Percentiles rank a stretch among this genome's conserved stretches.
Conservation (phyloP, 495 filamentous ascomycete species). For the Tuber magnatum region DNA sequence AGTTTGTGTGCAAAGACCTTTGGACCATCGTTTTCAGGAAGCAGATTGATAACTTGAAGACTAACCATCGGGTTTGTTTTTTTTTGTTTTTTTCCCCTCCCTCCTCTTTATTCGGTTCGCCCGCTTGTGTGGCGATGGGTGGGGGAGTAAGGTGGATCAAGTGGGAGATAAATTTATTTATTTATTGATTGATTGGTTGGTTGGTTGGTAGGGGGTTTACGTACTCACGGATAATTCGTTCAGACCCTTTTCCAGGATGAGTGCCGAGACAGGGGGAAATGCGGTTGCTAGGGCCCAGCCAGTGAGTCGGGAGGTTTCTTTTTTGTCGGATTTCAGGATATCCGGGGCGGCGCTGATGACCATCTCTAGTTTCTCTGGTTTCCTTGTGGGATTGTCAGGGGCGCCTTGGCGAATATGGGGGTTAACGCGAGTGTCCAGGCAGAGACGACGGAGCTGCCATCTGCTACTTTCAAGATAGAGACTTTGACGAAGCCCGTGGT, state of each 20-base stretch:
- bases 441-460: slow-evolving; percentile 75
- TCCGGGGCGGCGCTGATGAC: slow-evolving; percentile 11
- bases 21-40: slow-evolving; percentile 93
- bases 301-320: slow-evolving; percentile 48
- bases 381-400: slow-evolving; percentile 83
- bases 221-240: slow-evolving; percentile 93
- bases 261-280: slow-evolving; percentile 62
- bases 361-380: slow-evolving; percentile 75
- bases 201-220: slow-evolving; percentile 66
- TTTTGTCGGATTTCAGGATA: background rate
- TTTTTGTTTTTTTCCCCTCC: background rate
- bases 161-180: background rate
- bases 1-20: slow-evolving; percentile 96
- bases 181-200: slow-evolving; percentile 6
- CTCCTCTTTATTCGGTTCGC: background rate
- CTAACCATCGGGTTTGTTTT: slow-evolving; percentile 71
- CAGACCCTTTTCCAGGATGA: slow-evolving; percentile 81
- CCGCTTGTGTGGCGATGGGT: background rate
- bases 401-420: slow-evolving; percentile 79
- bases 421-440: slow-evolving; percentile 86
- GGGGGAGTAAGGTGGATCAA: background rate
- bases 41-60: slow-evolving; percentile 97
- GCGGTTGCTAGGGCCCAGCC: slow-evolving; percentile 69
- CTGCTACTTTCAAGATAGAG: slow-evolving; percentile 94
- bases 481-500: slow-evolving; percentile 48